phyloP scores from a whole-genome alignment of 257 asterid genomes.

The Eustoma russellianum region DNA sequence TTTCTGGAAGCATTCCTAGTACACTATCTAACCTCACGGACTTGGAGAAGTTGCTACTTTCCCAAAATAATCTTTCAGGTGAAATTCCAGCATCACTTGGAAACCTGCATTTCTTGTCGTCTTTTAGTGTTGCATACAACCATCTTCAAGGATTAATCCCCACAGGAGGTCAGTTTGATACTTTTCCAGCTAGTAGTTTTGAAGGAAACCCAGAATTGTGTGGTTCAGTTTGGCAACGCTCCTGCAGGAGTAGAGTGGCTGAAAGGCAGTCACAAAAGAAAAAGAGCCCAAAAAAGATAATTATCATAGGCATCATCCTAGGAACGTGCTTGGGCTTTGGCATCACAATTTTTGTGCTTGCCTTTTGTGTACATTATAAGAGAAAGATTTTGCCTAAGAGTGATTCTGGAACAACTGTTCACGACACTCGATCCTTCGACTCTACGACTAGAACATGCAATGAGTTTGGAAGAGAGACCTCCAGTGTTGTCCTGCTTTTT shows the following conservation, averaged over 20 bases:
- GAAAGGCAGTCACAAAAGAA: slow-evolving; percentile 14
- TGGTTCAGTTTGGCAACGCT: slow-evolving; percentile 44
- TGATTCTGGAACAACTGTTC: slow-evolving; percentile 38
- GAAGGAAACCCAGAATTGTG: slow-evolving; percentile 69
- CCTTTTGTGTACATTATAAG: slow-evolving; percentile 60
- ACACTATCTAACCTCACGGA: slow-evolving; percentile 69
- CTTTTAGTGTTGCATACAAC: slow-evolving; percentile 74
- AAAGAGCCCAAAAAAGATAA: slow-evolving; percentile 47
- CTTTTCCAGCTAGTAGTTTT: slow-evolving; percentile 63
- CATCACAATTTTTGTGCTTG: slow-evolving; percentile 44
- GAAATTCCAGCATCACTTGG: slow-evolving; percentile 66
- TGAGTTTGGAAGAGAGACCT: slow-evolving; percentile 45
- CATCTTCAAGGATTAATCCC: slow-evolving; percentile 80
- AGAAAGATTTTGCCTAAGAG: slow-evolving; percentile 50
- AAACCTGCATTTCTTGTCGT: slow-evolving; percentile 73
- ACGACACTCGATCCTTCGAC: slow-evolving; percentile 48
- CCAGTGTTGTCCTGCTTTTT: slow-evolving; percentile 63
- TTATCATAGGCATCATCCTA: slow-evolving; percentile 50
- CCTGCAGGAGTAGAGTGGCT: slow-evolving; percentile 31
- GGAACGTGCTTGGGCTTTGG: slow-evolving; percentile 56
- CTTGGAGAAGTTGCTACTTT: slow-evolving; percentile 72
- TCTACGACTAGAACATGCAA: slow-evolving; percentile 59
- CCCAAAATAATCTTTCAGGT: slow-evolving; percentile 65
- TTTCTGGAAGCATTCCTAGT: slow-evolving; percentile 69
- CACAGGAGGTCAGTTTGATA: slow-evolving; percentile 82